These are phyloP conservation scores for Coniferiporia weirii DNA, from an alignment of 1,284 basidiomycete species.

Conservation along the genomic window DNA sequence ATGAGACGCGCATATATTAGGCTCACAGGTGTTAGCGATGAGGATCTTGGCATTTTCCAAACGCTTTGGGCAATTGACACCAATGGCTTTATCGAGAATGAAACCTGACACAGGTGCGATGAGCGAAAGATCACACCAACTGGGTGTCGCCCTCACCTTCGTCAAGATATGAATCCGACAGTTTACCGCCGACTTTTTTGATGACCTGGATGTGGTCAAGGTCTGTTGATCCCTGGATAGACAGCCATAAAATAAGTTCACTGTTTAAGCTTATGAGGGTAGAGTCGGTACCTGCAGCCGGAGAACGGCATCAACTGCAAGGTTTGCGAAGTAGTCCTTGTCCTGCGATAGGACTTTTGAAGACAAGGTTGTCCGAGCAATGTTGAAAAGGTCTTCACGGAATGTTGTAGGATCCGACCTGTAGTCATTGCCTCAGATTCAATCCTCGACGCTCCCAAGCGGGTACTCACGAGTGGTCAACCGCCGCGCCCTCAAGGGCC, in stretches of 20 bases:
- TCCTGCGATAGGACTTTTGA: conserved; percentile 97
- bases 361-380: conserved; percentile 92
- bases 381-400: conserved; percentile 90
- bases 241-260: not conserved
- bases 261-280: not conserved
- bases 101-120: conserved; percentile 38
- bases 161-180: conserved; percentile 97
- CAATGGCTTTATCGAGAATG: conserved; percentile 96
- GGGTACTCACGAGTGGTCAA: conserved; percentile 74
- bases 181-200: conserved; percentile 98
- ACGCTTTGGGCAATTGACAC: conserved; percentile 91
- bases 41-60: conserved; percentile 95
- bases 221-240: conserved; percentile 80
- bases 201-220: conserved; percentile 99
- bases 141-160: conserved; percentile 50
- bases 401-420: conserved; percentile 75
- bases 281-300: conserved; percentile 67
- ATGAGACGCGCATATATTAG: not conserved
- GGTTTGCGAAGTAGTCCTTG: conserved; percentile 98
- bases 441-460: too few relatives aligned
- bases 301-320: conserved; percentile 96
- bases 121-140: not conserved
- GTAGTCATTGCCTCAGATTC: conserved; percentile 7
- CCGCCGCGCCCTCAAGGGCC: conserved; percentile 78
- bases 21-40: conserved; percentile 93